Evolutionary conservation across 129 eudicot species (phyloP), one percentile per base, ranked within the genome.

Genomic region (Solidago caesia): DNA sequence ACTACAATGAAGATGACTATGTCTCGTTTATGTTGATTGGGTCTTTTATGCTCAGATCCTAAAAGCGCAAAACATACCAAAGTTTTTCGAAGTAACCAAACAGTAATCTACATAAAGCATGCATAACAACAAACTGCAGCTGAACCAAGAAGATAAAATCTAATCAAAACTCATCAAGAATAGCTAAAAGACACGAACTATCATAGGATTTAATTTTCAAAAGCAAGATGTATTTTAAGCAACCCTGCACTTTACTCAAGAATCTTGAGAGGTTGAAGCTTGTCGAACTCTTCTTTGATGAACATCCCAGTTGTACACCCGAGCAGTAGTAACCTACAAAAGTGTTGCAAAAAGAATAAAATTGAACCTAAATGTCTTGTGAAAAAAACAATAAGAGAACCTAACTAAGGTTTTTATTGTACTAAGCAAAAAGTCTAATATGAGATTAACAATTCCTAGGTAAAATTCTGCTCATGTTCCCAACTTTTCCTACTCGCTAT

Each of bases 251-350:
- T 29, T 46, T 73, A 70, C 77, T 91, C 81, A 89, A 9, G 89
- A 82, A 41, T 92, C 98, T 44, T 77, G 83, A 53, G 83, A 25
- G 8, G 85, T 51, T 59, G 85, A 76, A 33, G 89, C 74, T 76
- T 87, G 91, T 51, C 75, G 79, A 60, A 77, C 72, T 85, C 96
- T 87, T 21, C 97, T 91, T 46, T 90, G 97, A 79, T 88, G 97
- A 33, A 94, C 97, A 81, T 94, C 98, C 98, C 98, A 94, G 67
- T 94, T 94, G 82, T 88, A 94, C 56, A 94, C 93, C 33, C 98
- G 97, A 51, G 98, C 97, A 71, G 88, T 88, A 10, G 97, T 94
- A 56, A 94, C 98, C 98, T 60, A 66, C 42, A 78, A 39, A 44
- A 75, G 51, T 69, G 52, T 56, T 26, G 67, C 67, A 33, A 14